Conservation (phyloP, 495 filamentous ascomycete genomes). For the Durotheca rogersii region DNA sequence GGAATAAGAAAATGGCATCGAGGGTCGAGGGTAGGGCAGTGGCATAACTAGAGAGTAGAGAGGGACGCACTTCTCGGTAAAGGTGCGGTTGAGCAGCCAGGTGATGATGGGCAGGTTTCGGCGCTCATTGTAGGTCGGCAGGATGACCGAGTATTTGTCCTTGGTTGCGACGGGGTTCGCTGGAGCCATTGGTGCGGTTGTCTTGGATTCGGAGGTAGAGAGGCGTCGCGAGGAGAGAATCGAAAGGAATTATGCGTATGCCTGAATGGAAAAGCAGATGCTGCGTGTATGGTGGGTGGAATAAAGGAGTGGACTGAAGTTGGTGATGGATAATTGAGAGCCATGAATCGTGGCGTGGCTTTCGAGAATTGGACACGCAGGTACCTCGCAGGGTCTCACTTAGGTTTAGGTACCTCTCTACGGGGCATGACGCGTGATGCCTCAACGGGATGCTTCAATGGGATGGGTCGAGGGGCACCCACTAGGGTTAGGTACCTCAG, state of each 20-base stretch:
- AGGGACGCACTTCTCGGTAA: conserved; percentile 70
- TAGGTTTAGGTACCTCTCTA: no score
- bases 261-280: conserved; percentile 8
- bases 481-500: no score
- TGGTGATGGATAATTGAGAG: conserved; percentile 20
- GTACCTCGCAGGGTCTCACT: no score
- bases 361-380: conserved; percentile 35
- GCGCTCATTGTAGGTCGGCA: conserved; percentile 98
- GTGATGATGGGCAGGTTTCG: conserved; percentile 92
- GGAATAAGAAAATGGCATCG: background rate
- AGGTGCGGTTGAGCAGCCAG: conserved; percentile 89
- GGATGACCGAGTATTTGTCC: conserved; percentile 93
- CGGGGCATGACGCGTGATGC: conserved; percentile 8
- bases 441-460: no score
- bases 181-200: conserved; percentile 40
- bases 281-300: conserved; percentile 2
- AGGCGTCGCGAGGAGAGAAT: background rate
- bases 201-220: background rate
- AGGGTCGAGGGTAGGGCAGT: no score
- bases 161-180: conserved; percentile 37
- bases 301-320: conserved; percentile 34
- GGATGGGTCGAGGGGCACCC: no score
- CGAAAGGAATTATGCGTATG: conserved; percentile 4
- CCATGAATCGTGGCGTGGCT: conserved; percentile 22
- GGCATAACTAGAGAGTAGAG: no score